Evolutionary conservation across 331 rosid genomes (phyloP).

Genomic region (Pyrus hybrid): DNA sequence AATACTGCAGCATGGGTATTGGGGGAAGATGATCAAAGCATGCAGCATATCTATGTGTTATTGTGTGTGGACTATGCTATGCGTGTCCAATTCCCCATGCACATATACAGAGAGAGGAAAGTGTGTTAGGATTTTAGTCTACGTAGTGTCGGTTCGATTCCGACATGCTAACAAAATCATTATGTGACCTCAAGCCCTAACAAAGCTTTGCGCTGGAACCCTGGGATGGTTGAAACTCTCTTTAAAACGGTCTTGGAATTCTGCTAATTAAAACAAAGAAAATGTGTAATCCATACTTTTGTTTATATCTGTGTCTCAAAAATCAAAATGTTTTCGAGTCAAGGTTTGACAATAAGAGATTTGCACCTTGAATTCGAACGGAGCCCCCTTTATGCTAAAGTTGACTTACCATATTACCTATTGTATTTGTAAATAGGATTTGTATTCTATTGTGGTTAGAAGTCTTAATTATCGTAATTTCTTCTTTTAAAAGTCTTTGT

Average conservation of each 20-base stretch:
- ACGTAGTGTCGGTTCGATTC: conserved; percentile 24
- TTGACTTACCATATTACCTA: too few species aligned
- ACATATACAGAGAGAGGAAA: neutral
- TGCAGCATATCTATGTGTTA: conserved; percentile 1
- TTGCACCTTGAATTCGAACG: too few species aligned
- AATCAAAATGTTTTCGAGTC: neutral
- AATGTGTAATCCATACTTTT: neutral
- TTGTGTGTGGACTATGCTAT: neutral
- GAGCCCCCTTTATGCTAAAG: too few species aligned
- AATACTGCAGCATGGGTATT: neutral
- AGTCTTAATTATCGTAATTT: too few species aligned
- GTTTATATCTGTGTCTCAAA: neutral
- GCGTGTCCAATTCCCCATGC: conserved; percentile 17
- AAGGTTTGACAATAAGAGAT: too few species aligned
- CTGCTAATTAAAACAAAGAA: neutral
- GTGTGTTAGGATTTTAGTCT: conserved; percentile 7
- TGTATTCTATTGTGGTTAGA: too few species aligned
- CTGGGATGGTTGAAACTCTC: neutral
- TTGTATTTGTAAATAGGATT: too few species aligned
- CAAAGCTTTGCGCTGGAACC: neutral
- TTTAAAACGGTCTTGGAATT: neutral
- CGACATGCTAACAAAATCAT: conserved; percentile 14
- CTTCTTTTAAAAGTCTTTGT: too few species aligned
- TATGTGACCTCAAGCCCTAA: neutral
- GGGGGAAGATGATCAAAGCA: neutral